Evolutionary conservation across 148 eudicot species (phyloP), one percentile per base, ranked within the genome.

Genomic region (Nepenthes mirabilis): DNA sequence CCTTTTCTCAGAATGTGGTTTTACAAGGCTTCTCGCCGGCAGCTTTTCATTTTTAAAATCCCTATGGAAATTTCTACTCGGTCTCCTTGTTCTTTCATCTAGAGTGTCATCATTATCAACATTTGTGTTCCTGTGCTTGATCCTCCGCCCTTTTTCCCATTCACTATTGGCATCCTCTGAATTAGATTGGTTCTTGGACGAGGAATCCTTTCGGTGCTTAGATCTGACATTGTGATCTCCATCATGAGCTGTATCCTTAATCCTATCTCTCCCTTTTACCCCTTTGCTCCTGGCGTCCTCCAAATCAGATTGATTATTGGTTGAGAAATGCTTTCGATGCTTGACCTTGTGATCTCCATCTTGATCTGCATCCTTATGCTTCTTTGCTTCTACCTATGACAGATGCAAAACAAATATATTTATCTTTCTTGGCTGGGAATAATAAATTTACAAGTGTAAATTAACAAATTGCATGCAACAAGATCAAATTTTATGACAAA

Each of bases 381-480:
- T 79, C 67, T 77, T 76, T 58, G 85, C 62, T 75, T 93, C 79
- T 36, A 88, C 78, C 97, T 88, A 73, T 37, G 83, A 75, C 52
- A 45, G 9, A 33, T 32, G 35, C n/a, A 5, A 55, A 33, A 55
- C 32, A 34, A 34, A 55, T 33, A 4, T 9, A 8, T 8, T 6
- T n/a, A 13, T 2, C 14, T 8, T 6, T 1, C 0, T 3, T 13
- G 56, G 14, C 14, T 32, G 33, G 23, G 23, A 23, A 23, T 23
- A 23, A 23, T 23, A 23, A 23, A 23, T 23, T 23, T 23, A 23
- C 23, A 23, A 23, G 23, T 23, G 23, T 23, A 23, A 23, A 23
- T 11, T 32, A 53, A 2, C 33, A 3, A 53, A 32, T 45, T 0
- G 48, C 8, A 6, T 6, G 48, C 37, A 59, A 49, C 5, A 14